These are phyloP conservation scores for Blepharisma undulans DNA, from an alignment of 169 alveolate species.

Conservation along the genomic window DNA sequence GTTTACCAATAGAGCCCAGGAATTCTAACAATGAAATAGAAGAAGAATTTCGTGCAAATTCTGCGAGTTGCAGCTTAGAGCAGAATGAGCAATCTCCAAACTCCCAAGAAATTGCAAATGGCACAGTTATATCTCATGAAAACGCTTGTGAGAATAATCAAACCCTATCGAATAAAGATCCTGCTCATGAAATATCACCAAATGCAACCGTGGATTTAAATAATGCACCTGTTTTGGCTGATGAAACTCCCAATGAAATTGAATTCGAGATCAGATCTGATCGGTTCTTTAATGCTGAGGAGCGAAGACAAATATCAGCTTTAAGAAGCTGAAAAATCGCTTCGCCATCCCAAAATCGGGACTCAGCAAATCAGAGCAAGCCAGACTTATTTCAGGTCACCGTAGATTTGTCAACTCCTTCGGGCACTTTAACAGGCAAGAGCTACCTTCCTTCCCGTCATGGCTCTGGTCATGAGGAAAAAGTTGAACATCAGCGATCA, in stretches of 20 bases:
- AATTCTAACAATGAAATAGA: background rate
- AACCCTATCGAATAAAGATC: background rate
- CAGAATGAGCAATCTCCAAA: background rate
- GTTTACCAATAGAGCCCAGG: background rate
- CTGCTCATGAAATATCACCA: background rate
- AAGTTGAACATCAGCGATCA: background rate
- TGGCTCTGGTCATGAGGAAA: background rate
- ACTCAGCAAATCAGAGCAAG: background rate
- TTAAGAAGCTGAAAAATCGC: background rate
- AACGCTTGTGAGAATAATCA: background rate
- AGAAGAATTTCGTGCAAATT: background rate
- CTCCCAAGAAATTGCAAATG: background rate
- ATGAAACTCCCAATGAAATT: background rate
- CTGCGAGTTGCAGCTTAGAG: background rate
- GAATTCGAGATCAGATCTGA: background rate
- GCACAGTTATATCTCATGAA: background rate
- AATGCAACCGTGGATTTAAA: too few relatives aligned
- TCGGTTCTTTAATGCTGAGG: background rate
- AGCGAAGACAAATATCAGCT: background rate
- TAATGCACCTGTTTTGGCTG: background rate
- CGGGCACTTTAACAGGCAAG: background rate
- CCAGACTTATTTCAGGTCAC: background rate
- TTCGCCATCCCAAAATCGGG: background rate
- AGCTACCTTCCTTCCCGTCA: background rate
- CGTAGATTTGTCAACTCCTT: background rate